Evolutionary conservation across 352 stramenopile species (phyloP), one percentile per base, ranked within the genome.

Genomic region (Globisporangium spiculum): DNA sequence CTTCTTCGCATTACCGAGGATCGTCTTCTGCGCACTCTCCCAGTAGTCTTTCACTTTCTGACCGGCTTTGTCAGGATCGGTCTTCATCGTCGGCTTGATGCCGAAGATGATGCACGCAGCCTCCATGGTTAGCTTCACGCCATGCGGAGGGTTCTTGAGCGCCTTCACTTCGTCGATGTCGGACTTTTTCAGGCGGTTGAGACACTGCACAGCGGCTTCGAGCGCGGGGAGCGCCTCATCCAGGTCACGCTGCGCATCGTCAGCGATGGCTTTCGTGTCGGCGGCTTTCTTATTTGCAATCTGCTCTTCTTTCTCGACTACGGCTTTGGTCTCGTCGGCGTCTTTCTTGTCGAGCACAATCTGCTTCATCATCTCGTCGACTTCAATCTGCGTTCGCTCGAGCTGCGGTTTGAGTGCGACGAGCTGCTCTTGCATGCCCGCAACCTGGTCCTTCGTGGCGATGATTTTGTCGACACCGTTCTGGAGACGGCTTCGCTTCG

Each of bases 111-210:
- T 98, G 63, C 93, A 98, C 4, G 88, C 91, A 4, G 92, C 89
- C 68, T 97, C 88, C 89, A 98, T 97, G 1, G 93, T 98, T 14
- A 97, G 73, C 44, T 84, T 86, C 0, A 96, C 87, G n/a, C 85
- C 86, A 30, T 94, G 82, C 1, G 88, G 90, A 3, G 89, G 89
- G 55, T 97, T 97, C 72, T 94, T 96, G 8, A 96, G 76, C 0
- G 88, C 85, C 41, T 97, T 96, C 0, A 97, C 88, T 74, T 98
- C 94, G 65, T 98, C 93, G 63, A 98, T 98, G 80, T 98, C 93
- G 8, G 86, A 89, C 64, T 98, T 98, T 62, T 98, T 98, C 6
- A 98, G 73, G 18, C 73, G 74, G 52, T 97, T 97, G 7, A 98
- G 74, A 74, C 91, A 98, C 72, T 97, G 89, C 1, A 98, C 92